Evolutionary conservation across 768 basidiomycete genomes (phyloP).

Genomic region (Mycena capillaripes): DNA sequence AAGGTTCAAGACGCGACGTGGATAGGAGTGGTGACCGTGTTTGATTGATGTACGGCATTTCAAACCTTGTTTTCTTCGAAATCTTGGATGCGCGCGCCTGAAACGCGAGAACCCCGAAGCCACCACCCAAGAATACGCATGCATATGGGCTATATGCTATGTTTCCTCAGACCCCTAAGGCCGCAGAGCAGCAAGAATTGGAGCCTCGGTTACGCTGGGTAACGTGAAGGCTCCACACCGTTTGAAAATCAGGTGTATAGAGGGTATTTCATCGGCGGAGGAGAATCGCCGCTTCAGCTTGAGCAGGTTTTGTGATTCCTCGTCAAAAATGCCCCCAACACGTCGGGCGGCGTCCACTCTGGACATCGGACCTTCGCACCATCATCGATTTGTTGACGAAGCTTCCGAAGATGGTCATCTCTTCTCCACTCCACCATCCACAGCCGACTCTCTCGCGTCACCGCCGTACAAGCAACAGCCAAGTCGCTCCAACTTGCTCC

Average conservation of each 20-base stretch:
- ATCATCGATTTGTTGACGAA: conserved; percentile 12
- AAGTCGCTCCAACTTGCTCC: conserved; percentile 32
- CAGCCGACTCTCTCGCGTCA: conserved; percentile 20
- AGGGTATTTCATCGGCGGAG: too few relatives aligned
- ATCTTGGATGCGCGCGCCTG: not conserved
- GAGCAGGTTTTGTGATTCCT: too few relatives aligned
- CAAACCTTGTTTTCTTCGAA: not conserved
- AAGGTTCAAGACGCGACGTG: conserved; percentile 20
- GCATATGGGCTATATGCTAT: not conserved
- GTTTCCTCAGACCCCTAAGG: too few relatives aligned
- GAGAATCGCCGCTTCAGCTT: too few relatives aligned
- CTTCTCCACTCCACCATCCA: conserved; percentile 18
- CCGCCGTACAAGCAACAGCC: conserved; percentile 34
- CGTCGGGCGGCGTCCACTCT: not conserved
- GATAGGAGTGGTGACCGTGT: conserved; percentile 27
- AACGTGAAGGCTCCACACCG: too few relatives aligned
- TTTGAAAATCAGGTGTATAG: too few relatives aligned
- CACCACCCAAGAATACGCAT: not conserved
- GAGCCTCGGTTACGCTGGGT: too few relatives aligned
- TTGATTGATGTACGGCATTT: not conserved
- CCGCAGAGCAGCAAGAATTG: too few relatives aligned
- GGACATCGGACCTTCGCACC: conserved; percentile 23
- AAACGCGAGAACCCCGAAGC: not conserved
- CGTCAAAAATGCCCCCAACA: conserved; percentile 11
- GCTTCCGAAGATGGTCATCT: conserved; percentile 32